These are phyloP conservation scores for Colletotrichum tanaceti DNA, from an alignment of 2,329 filamentous ascomycete genomes.

Conservation along the genomic window DNA sequence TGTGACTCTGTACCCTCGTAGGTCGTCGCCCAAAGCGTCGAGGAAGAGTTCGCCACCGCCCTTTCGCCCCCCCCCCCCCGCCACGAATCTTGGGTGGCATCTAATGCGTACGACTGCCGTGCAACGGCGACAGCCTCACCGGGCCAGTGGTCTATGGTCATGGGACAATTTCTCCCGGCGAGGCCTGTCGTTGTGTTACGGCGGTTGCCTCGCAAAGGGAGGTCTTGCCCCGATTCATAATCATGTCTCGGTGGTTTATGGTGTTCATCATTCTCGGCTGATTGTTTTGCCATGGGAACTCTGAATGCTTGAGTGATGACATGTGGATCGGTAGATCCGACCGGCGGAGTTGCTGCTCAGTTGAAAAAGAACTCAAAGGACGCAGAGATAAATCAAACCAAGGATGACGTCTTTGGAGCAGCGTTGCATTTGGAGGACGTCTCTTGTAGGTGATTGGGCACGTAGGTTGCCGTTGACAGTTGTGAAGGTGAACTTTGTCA, in stretches of 20 bases:
- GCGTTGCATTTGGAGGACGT: neutral
- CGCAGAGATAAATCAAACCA: neutral
- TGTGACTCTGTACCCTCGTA: neutral
- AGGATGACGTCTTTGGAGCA: conserved; percentile 3
- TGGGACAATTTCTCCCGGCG: conserved; percentile 27
- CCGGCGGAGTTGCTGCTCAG: conserved; percentile 8
- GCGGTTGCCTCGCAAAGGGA: conserved; percentile 1
- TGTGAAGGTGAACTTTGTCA: neutral
- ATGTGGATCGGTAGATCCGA: conserved; percentile 17
- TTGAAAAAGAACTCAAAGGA: conserved; percentile 17
- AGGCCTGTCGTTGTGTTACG: conserved; percentile 23
- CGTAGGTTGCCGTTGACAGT: conserved; percentile 1
- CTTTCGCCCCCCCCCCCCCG: neutral
- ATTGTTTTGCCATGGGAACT: conserved; percentile 7
- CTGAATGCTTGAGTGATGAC: conserved; percentile 13
- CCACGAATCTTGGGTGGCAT: conserved; percentile 26
- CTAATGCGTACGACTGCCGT: conserved; percentile 18
- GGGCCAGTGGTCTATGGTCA: conserved; percentile 25
- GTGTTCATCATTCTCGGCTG: conserved; percentile 34
- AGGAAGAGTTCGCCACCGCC: conserved; percentile 33
- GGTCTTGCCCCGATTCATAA: conserved; percentile 4
- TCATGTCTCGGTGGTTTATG: neutral
- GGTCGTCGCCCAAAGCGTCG: conserved; percentile 13
- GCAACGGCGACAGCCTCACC: conserved; percentile 26
- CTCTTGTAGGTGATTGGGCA: neutral